Evolutionary conservation across 1,284 basidiomycete species (phyloP), one percentile per base, ranked within the genome.

Genomic region (Austroboletus novae-zelandiae): DNA sequence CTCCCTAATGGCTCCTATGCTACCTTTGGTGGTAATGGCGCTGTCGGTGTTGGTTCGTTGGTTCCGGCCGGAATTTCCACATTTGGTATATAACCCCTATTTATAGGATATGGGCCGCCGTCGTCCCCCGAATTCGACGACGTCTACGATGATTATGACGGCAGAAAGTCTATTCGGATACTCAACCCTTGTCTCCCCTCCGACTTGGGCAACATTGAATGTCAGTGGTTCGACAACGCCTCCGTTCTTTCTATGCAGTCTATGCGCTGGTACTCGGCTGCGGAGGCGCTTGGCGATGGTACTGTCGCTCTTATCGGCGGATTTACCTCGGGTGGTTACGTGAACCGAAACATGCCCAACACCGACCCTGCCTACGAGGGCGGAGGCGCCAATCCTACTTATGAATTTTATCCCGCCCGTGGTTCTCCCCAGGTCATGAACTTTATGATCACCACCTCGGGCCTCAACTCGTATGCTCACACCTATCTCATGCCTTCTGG

Each of bases 391-490:
- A 79, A 85, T 50, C 79, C 81, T 14, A 89, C 85, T 0, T 88
- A 78, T 59, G 87, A 95, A 74, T 94, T 93, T 71, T 96, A 80
- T 71, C 94, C 91, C 86, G 2, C 74, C 83, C 59, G 73, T 79
- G 39, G 39, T 14, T 13, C 39, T 6, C 3, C 25, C 6, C 39
- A 40, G 23, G 11, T 27, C 18, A 86, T 96, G 75, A 73, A 88
- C 48, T 89, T 97, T 72, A 80, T 97, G 72, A 71, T 81, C 54
- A 76, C 81, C 39, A 93, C 94, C 0, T 88, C 91, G 35, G 94
- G 94, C 45, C 79, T 95, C 61, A 98, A 98, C 71, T 78, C 94
- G 6, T 98, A 95, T 60, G 83, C 92, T 0, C 84, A 93, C 59
- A 84, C 89, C 1, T 96, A 81, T 80, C 78, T 95, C 46, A 80